Percentiles rank a stretch among this genome's conserved stretches.
Evolutionary conservation across 257 asterid genomes (phyloP).

Genomic region (Rehmannia glutinosa): DNA sequence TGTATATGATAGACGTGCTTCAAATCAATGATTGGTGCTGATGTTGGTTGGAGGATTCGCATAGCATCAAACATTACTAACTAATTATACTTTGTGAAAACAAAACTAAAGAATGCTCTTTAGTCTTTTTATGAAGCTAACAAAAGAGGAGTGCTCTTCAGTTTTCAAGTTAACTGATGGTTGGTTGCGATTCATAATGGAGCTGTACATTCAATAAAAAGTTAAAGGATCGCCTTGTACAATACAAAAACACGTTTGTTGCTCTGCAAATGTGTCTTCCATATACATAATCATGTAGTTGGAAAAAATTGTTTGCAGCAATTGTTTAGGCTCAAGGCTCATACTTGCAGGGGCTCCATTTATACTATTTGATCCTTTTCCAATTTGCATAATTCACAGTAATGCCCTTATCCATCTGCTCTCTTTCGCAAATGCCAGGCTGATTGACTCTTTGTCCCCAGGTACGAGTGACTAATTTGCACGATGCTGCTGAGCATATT

Average conservation of each 20-base stretch:
- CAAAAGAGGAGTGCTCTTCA: too few relatives aligned
- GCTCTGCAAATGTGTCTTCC: neutral
- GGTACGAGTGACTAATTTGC: conserved; percentile 94
- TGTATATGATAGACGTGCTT: conserved; percentile 1
- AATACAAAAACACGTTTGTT: too few relatives aligned
- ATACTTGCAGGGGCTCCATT: too few relatives aligned
- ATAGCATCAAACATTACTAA: too few relatives aligned
- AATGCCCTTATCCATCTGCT: neutral
- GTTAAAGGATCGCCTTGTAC: too few relatives aligned
- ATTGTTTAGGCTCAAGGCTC: neutral
- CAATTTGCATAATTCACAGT: neutral
- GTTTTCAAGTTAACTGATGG: too few relatives aligned
- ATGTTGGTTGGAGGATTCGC: too few relatives aligned
- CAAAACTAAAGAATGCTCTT: too few relatives aligned
- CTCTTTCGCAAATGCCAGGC: neutral
- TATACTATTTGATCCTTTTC: neutral
- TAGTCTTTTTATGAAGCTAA: neutral
- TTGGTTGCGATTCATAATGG: too few relatives aligned
- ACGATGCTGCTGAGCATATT: conserved; percentile 94
- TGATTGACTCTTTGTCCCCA: conserved; percentile 26
- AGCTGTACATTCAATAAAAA: too few relatives aligned
- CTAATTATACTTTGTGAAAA: too few relatives aligned
- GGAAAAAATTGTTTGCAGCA: neutral
- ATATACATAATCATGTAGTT: neutral
- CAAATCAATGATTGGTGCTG: neutral